These are phyloP conservation scores for Phaeotremella fagi DNA, from an alignment of 768 basidiomycete species.

Conservation along the genomic window DNA sequence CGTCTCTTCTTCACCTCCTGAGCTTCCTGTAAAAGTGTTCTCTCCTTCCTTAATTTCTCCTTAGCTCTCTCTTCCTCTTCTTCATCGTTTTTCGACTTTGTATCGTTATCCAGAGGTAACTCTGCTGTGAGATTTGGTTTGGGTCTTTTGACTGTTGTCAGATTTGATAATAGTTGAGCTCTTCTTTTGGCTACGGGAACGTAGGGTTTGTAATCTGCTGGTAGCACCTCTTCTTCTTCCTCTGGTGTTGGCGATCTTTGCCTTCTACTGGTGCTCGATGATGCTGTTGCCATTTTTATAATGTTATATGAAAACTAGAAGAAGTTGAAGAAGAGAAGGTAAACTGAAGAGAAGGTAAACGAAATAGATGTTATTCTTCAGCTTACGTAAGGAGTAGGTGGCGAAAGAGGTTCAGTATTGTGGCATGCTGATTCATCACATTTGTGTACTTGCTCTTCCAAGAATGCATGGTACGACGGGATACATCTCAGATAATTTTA, in stretches of 20 bases:
- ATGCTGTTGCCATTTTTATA: not conserved
- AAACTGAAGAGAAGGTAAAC: not conserved
- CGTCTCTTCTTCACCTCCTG: constrained; percentile 87
- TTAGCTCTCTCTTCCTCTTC: constrained; percentile 70
- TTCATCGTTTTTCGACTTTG: constrained; percentile 64
- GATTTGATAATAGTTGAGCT: constrained; percentile 70
- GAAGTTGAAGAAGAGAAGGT: not conserved
- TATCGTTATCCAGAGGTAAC: constrained; percentile 51
- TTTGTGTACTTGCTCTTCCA: no score
- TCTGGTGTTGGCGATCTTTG: constrained; percentile 4
- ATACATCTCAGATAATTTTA: no score
- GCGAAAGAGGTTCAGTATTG: no score
- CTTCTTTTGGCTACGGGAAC: constrained; percentile 80
- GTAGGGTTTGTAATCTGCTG: constrained; percentile 68
- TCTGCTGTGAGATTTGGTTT: constrained; percentile 56
- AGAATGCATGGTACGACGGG: no score
- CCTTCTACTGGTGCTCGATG: not conserved
- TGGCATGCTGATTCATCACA: no score
- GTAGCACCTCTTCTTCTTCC: constrained; percentile 14
- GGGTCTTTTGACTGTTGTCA: constrained; percentile 59
- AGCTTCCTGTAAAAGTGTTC: constrained; percentile 84
- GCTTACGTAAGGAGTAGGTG: no score
- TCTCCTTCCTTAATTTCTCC: constrained; percentile 73
- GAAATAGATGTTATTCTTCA: no score
- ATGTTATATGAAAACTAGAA: no score